Evolutionary conservation across 495 filamentous ascomycete species (phyloP), one percentile per base, ranked within the genome.

Genomic region (Talaromyces adpressus): DNA sequence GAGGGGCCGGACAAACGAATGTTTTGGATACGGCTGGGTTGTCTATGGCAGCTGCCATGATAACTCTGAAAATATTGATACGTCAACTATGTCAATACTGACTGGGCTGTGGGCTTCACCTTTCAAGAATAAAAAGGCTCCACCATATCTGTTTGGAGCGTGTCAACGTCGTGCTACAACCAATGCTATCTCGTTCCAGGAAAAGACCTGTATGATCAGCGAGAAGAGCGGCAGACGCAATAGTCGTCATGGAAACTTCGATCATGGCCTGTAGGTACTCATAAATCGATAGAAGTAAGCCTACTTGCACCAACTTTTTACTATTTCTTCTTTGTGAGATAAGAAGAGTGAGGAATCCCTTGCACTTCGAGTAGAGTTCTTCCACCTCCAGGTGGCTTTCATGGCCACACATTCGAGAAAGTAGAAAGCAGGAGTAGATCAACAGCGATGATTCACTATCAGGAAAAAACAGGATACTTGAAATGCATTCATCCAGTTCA

Each of bases 101-200:
- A 20, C n/a, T 34, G 54, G 7, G 27, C 27, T 36, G 27, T 29
- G 27, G n/a, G 54, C 53, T 57, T 34, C 12, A 57, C 54, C 54
- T 57, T 25, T 57, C 54, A 34, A 57, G 54, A 57, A 57, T 57
- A 11, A 57, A 57, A 23, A 57, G 27, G 36, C 54, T 57, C 54
- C 54, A 57, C 54, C 54, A 57, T 32, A 57, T 57, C 16, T 22
- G 54, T 57, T 32, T 57, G 11, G 22, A 16, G 54, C 11, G 23
- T 16, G 54, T 57, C 27, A 57, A 32, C 27, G 4, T 57, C 27
- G 54, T 57, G 16, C 54, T 20, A 32, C n/a, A 32, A 34, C 8
- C 27, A 57, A 30, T 20, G 54, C 23, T 25, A 57, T 57, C 54
- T 36, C 54, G 54, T 18, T 57, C 54, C 6, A 57, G 27, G 27